A percentile compares a stretch with the other conserved stretches of the same genome.
These are phyloP conservation scores for Linnemannia exigua DNA, from an alignment of 192 early-diverging fungal genomes.

Conservation along the genomic window DNA sequence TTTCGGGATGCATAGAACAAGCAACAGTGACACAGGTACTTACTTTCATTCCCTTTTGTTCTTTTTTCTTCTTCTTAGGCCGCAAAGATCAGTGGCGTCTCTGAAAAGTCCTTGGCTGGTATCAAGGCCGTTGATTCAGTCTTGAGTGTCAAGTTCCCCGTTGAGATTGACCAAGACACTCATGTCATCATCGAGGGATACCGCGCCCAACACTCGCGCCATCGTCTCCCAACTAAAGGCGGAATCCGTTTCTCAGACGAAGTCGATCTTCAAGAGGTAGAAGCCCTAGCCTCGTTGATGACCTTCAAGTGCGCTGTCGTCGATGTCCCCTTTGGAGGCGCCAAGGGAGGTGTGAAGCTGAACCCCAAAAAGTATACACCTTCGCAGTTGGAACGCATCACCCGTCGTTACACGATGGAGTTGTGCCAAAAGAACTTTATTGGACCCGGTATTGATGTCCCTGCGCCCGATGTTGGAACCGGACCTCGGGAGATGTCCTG, in stretches of 20 bases:
- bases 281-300: constrained; percentile 87
- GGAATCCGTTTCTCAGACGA: constrained; percentile 86
- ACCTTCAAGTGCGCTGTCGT: constrained; percentile 91
- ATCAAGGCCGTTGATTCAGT: constrained; percentile 81
- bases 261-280: constrained; percentile 87
- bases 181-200: constrained; percentile 82
- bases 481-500: constrained; percentile 88
- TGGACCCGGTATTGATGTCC: constrained; percentile 85
- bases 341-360: constrained; percentile 88
- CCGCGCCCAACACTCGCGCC: constrained; percentile 88
- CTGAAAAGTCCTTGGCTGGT: constrained; percentile 70
- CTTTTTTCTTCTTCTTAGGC: constrained; percentile 51
- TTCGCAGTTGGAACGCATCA: constrained; percentile 83
- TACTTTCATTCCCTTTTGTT: background rate
- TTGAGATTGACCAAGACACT: constrained; percentile 75
- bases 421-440: constrained; percentile 91
- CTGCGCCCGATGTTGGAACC: constrained; percentile 88
- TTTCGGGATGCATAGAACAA: background rate
- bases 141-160: constrained; percentile 83
- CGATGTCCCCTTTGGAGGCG: constrained; percentile 84
- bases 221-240: constrained; percentile 84
- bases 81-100: constrained; percentile 73
- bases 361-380: constrained; percentile 83
- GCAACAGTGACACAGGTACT: background rate
- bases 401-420: constrained; percentile 85